phyloP scores from a whole-genome alignment of 208 protist species.

The Leishmania martiniquensis region DNA sequence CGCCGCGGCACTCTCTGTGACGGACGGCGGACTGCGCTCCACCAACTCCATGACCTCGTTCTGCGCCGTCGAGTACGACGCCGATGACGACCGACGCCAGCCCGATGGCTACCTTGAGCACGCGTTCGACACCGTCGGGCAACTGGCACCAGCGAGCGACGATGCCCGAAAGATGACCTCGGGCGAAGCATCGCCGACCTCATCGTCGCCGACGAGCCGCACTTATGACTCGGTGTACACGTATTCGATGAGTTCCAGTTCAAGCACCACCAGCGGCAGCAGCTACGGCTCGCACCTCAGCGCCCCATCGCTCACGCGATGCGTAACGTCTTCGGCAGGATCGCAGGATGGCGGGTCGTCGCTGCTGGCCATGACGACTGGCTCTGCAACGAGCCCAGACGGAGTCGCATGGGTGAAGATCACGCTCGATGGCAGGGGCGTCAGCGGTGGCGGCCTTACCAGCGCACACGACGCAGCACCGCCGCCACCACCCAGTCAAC shows the following conservation, averaged over 20 bases:
- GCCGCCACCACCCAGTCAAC: background rate
- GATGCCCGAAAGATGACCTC: background rate
- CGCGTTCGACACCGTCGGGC: background rate
- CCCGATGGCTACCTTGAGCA: background rate
- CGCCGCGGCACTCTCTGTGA: background rate
- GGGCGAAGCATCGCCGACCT: background rate
- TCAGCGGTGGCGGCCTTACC: background rate
- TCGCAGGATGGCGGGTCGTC: slow-evolving; percentile 3
- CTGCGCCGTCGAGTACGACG: background rate
- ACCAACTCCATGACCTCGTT: background rate
- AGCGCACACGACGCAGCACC: background rate
- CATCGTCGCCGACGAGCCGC: background rate
- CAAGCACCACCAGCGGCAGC: background rate
- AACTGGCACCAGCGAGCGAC: background rate
- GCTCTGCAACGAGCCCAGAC: background rate
- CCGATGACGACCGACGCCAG: background rate
- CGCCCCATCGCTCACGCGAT: background rate
- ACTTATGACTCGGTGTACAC: background rate
- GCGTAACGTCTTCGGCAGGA: background rate
- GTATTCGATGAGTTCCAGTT: background rate
- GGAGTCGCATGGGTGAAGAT: background rate
- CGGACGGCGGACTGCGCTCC: background rate
- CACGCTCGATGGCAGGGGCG: background rate
- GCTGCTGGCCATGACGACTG: slow-evolving; percentile 7
- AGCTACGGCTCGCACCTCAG: slow-evolving; percentile 1